Evolutionary conservation across 2,329 filamentous ascomycete genomes (phyloP), one percentile per base, ranked within the genome.

Genomic region (Fusarium tricinctum): DNA sequence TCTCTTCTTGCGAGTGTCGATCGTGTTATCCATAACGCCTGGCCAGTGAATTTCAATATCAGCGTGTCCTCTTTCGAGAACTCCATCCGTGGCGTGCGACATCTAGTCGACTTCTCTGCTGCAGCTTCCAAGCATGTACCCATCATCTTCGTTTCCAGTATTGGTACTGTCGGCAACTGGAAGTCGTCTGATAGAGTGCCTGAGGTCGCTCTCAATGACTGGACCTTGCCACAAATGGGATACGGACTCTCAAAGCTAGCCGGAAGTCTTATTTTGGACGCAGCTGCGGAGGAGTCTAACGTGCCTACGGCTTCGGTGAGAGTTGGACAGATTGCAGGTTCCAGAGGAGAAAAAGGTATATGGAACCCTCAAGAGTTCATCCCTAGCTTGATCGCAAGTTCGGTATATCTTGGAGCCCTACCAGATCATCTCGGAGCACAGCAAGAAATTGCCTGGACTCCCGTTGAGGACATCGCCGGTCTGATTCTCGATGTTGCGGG

Each of bases 11-110:
- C 9, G 0, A 15, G 7, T 2, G 58, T 26, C 4, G 59, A 63
- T 19, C 38, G 58, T 1, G 38, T 63, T 0, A 19, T 63, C 2
- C 59, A 63, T 7, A 63, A 63, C 15, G 59, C 59, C 0, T 63
- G 59, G 59, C 59, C 59, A 0, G 59, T 63, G 2, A 63, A 63
- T n/a, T 63, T 63, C 49, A 63, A 63, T 3, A 48, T 63, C 10
- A 63, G 30, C 6, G 44, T 63, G 3, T 48, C 58, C 3, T 56
- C 59, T 0, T 63, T 63, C 7, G 49, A 63, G 1, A 32, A 12
- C 3, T 47, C 40, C 0, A 54, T 63, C 3, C 20, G 58, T 0
- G 59, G 59, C 0, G 49, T 63, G 0, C 49, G 59, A 2, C 43
- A 63, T 5, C 14, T 63, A 0, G 32, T 57, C 2, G 30, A 63